phyloP scores from a whole-genome alignment of 1,284 basidiomycete genomes.

The Tilletia caries region DNA sequence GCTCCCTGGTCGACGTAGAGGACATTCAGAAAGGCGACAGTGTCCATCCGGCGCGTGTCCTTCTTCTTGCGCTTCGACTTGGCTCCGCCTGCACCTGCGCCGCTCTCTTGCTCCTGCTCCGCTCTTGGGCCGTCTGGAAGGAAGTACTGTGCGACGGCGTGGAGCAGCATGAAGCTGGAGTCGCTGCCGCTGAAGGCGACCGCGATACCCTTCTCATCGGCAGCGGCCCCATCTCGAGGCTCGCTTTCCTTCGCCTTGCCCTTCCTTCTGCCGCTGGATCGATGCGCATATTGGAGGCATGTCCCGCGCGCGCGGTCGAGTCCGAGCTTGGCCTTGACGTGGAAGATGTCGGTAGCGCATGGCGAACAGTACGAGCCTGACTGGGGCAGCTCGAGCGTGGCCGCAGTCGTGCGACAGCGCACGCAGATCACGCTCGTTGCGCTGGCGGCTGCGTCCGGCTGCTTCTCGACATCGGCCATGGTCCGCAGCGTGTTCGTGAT shows the following conservation, averaged over 20 bases:
- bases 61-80: conserved; percentile 8
- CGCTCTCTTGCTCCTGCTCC: conserved; percentile 5
- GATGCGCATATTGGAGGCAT: conserved; percentile 31
- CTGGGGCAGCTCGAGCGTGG: conserved; percentile 5
- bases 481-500: too few species aligned
- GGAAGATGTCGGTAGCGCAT: conserved; percentile 36
- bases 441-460: neutral
- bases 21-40: conserved; percentile 39
- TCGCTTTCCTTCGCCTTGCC: neutral
- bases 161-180: conserved; percentile 21
- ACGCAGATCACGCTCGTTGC: neutral
- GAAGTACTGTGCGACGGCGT: conserved; percentile 19
- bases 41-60: conserved; percentile 24
- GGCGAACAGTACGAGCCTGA: conserved; percentile 31
- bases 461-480: too few species aligned
- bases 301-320: conserved; percentile 40
- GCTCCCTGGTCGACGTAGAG: conserved; percentile 39
- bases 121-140: conserved; percentile 19
- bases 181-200: conserved; percentile 24
- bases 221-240: neutral
- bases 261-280: conserved; percentile 14
- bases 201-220: conserved; percentile 15
- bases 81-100: neutral
- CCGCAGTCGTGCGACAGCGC: conserved; percentile 6
- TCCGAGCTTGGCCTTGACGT: conserved; percentile 34